Evolutionary conservation across 2,329 filamentous ascomycete species (phyloP), one percentile per base, ranked within the genome.

Genomic region (Ophiostoma tasmaniense): DNA sequence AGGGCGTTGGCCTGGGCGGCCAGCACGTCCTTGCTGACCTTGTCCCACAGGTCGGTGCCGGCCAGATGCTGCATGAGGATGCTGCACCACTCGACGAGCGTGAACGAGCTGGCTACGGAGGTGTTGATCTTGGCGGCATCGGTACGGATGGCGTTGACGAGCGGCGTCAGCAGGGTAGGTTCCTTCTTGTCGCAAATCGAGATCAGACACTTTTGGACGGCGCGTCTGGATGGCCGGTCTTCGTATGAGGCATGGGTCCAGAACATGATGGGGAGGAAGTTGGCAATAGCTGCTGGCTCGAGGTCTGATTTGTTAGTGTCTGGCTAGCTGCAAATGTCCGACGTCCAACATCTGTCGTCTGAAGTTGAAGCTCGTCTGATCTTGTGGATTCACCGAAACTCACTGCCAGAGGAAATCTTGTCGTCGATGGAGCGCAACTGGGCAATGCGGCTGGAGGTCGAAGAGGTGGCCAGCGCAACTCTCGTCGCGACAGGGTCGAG

Each of bases 71-170:
- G 88, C 73, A 97, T 85, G 66, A 97, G 80, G 70, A 94, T 78
- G 70, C 90, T 90, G 78, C 89, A 92, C 94, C 94, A 99, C 78
- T 97, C 92, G 17, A 95, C 84, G 73, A 99, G 82, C 66, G 96
- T 92, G 76, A 97, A 96, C 5, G 93, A 91, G 78, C 88, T 96
- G 61, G 85, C 87, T 20, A 90, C 81, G 39, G 94, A 92, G 74
- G 98, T 89, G 72, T 87, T 89, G 22, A 85, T 81, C 77, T 96
- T 97, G 72, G 86, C 83, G 17, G 89, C 86, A 79, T 99, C 94
- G 39, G 83, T 80, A 71, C 89, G 86, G 70, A 97, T 78, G 66
- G 85, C 85, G 61, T 84, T 82, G 62, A 92, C 84, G 70, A 97
- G 85, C 1, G 84, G 81, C 52, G 86, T 81, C 66, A 95, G 79